phyloP scores from a whole-genome alignment of 805 yeast species.

The Suhomyces sp. region DNA sequence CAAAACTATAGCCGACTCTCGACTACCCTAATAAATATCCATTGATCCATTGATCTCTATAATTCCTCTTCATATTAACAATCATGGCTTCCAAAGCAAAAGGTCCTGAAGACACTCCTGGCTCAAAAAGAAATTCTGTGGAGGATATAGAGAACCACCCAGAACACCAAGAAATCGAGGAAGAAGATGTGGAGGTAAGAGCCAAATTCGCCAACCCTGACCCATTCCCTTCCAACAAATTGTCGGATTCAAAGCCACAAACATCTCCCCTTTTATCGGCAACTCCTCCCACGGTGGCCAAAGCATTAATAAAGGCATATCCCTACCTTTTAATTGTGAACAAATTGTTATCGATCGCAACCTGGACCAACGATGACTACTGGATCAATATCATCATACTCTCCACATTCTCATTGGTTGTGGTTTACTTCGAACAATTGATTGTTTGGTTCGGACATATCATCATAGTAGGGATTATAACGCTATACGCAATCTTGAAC shows the following conservation, averaged over 20 bases:
- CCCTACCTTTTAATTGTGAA: conserved; percentile 80
- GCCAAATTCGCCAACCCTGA: conserved; percentile 11
- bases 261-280: conserved; percentile 82
- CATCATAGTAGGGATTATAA: conserved; percentile 58
- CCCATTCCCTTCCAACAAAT: conserved; percentile 3
- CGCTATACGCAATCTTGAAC: conserved; percentile 60
- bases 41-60: too few species aligned
- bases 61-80: too few species aligned
- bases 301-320: conserved; percentile 76
- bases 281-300: conserved; percentile 89
- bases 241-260: conserved; percentile 31
- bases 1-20: too few species aligned
- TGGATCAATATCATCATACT: conserved; percentile 71
- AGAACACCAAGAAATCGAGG: conserved; percentile 8
- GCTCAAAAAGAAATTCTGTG: conserved; percentile 4
- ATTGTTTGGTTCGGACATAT: conserved; percentile 83
- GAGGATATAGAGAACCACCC: conserved; percentile 4
- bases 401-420: conserved; percentile 52
- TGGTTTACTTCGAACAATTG: conserved; percentile 76
- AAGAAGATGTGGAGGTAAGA: conserved; percentile 11
- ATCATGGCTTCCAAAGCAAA: conserved; percentile 4
- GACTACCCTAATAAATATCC: too few species aligned
- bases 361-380: conserved; percentile 88
- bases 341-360: conserved; percentile 64
- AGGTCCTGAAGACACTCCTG: conserved; percentile 4